These are phyloP conservation scores for Capsicum rhomboideum DNA, from an alignment of 257 asterid genomes.

Conservation along the genomic window DNA sequence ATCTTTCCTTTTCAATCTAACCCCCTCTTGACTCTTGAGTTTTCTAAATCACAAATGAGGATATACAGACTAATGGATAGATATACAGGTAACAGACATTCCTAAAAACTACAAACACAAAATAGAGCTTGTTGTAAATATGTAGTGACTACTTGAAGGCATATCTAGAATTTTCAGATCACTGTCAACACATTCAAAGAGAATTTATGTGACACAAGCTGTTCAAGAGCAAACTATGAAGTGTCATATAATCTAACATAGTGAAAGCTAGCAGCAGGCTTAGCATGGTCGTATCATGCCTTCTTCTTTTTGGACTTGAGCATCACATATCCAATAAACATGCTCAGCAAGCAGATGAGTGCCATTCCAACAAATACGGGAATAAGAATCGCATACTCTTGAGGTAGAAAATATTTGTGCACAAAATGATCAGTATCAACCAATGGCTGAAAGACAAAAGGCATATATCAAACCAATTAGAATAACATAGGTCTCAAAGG, in stretches of 20 bases:
- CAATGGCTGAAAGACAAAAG: constrained; percentile 55
- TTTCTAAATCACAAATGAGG: not conserved
- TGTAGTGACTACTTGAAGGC: not conserved
- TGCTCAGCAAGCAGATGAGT: constrained; percentile 56
- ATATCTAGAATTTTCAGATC: not conserved
- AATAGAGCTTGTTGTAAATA: not conserved
- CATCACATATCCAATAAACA: constrained; percentile 78
- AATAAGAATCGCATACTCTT: constrained; percentile 61
- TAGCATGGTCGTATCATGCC: constrained; percentile 28
- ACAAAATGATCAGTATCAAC: constrained; percentile 85
- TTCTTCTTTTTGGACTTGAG: constrained; percentile 68
- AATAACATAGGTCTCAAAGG: not conserved
- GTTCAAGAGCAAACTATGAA: not conserved
- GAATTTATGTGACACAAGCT: not conserved
- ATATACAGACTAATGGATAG: not conserved
- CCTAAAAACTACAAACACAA: not conserved
- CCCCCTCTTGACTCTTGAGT: not conserved
- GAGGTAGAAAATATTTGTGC: constrained; percentile 89
- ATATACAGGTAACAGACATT: not conserved
- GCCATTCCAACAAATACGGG: constrained; percentile 62
- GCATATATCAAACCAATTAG: not conserved
- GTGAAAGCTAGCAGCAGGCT: not conserved
- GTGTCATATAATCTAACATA: not conserved
- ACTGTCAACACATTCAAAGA: not conserved
- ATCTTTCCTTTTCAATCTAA: not conserved